Conservation (phyloP, 1,139 yeast genomes). For the Blastobotrys elegans region DNA sequence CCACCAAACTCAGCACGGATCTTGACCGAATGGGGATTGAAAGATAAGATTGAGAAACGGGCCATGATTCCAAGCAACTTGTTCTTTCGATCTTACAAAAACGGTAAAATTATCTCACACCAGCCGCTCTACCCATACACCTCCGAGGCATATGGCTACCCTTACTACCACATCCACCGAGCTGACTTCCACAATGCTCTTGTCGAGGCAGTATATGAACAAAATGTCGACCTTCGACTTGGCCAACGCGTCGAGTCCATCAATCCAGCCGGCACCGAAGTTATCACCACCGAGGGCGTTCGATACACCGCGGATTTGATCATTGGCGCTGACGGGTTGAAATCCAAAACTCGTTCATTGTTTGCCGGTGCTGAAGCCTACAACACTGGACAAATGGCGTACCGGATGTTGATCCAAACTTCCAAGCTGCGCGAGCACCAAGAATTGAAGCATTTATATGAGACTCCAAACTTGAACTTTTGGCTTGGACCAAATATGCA, state of each 20-base stretch:
- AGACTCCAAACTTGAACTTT: no score
- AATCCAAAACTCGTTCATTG: slow-evolving; percentile 24
- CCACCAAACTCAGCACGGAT: slow-evolving; percentile 36
- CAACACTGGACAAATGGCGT: slow-evolving; percentile 29
- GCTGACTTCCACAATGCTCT: slow-evolving; percentile 35
- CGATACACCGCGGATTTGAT: slow-evolving; percentile 31
- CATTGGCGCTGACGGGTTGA: slow-evolving; percentile 37
- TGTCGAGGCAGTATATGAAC: slow-evolving; percentile 28
- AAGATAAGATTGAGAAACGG: slow-evolving; percentile 23
- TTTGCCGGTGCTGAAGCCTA: slow-evolving; percentile 22
- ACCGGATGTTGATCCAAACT: slow-evolving; percentile 24
- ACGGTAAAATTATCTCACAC: slow-evolving; percentile 28
- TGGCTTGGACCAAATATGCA: no score
- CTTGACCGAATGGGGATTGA: slow-evolving; percentile 30
- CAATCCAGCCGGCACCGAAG: slow-evolving; percentile 28
- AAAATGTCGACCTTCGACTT: slow-evolving; percentile 27
- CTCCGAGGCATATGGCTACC: slow-evolving; percentile 25
- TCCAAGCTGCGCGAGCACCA: slow-evolving; percentile 1
- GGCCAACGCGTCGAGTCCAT: slow-evolving; percentile 28
- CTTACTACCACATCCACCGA: slow-evolving; percentile 31
- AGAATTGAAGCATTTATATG: no score
- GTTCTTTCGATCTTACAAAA: slow-evolving; percentile 29
- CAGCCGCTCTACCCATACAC: slow-evolving; percentile 30
- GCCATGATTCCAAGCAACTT: slow-evolving; percentile 31
- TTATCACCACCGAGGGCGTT: slow-evolving; percentile 30